Evolutionary conservation across 2,329 filamentous ascomycete species (phyloP), one percentile per base, ranked within the genome.

Genomic region (Aspergillus sp.): DNA sequence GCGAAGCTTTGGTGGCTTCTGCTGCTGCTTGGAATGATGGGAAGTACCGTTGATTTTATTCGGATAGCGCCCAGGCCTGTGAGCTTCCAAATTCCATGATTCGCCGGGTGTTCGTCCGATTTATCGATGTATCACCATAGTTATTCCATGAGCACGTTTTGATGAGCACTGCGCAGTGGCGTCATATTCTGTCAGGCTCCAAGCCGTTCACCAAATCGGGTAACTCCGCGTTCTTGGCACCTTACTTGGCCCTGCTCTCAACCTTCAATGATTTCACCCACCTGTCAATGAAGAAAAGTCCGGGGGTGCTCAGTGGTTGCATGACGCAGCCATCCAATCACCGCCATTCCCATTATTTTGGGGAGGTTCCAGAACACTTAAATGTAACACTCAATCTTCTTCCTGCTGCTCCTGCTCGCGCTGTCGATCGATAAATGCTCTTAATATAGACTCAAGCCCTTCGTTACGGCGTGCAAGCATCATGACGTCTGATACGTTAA

Each of bases 381-480:
- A 43, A 31, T 11, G 27, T 31, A 31, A 3, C 8, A 33, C n/a
- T 57, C 21, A 49, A 23, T 46, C 41, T 12, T 45, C 21, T 37
- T 37, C 27, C 7, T 60, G 60, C 35, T 67, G 61, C 39, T 68
- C 60, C 33, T 67, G 61, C 39, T 68, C 62, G 7, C 63, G 70
- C 46, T 67, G 64, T 51, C 72, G 70, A 50, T 73, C 72, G 15
- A 73, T 60, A 51, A 74, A 77, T 6, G 72, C 66, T 11, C 67
- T 69, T 70, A 99, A 82, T 35, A 98, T 86, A 15, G 82, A 82
- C 65, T 93, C 87, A 19, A 99, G 76, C 17, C 92, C 91, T 56
- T 93, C 90, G 67, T 98, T 99, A 58, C 93, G 87, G 60, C 95
- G 82, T 25, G 91, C 88, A 31, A 99, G 84, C 7, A 99, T 83